phyloP scores from a whole-genome alignment of 139 green algal species.

The Raphidocelis subcapitata region DNA sequence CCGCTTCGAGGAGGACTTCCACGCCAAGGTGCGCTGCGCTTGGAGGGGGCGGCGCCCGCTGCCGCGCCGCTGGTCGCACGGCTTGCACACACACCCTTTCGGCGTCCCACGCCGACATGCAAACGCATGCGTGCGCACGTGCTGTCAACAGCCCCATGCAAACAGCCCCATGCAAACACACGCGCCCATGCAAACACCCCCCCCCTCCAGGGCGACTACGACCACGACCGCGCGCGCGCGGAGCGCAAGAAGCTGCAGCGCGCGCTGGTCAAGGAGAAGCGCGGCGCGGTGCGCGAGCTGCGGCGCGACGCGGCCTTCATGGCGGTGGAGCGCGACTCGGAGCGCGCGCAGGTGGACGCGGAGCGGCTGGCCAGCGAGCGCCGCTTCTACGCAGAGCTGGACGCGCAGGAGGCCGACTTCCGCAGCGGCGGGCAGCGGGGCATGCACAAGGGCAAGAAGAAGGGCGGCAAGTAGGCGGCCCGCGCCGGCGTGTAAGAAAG shows the following conservation, averaged over 20 bases:
- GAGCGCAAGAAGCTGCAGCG: conserved; percentile 66
- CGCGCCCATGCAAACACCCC: not conserved
- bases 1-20: conserved; percentile 83
- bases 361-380: conserved; percentile 46
- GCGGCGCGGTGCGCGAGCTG: conserved; percentile 88
- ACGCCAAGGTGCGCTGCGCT: too few relatives aligned
- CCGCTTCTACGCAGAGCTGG: conserved; percentile 60
- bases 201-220: conserved; percentile 74
- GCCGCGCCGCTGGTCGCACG: too few relatives aligned
- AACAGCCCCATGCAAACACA: too few relatives aligned
- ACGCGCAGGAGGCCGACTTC: conserved; percentile 80
- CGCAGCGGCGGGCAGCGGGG: conserved; percentile 85
- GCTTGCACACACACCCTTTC: too few relatives aligned
- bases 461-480: not conserved
- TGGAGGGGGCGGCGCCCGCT: too few relatives aligned
- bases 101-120: too few relatives aligned
- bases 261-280: conserved; percentile 62
- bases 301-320: conserved; percentile 83
- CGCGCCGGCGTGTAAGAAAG: too few relatives aligned
- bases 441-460: conserved; percentile 83
- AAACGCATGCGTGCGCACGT: too few relatives aligned
- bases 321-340: conserved; percentile 48
- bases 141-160: too few relatives aligned
- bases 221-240: conserved; percentile 75
- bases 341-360: conserved; percentile 42